Conservation (phyloP, 2,329 filamentous ascomycete genomes). For the Fusarium continuum region DNA sequence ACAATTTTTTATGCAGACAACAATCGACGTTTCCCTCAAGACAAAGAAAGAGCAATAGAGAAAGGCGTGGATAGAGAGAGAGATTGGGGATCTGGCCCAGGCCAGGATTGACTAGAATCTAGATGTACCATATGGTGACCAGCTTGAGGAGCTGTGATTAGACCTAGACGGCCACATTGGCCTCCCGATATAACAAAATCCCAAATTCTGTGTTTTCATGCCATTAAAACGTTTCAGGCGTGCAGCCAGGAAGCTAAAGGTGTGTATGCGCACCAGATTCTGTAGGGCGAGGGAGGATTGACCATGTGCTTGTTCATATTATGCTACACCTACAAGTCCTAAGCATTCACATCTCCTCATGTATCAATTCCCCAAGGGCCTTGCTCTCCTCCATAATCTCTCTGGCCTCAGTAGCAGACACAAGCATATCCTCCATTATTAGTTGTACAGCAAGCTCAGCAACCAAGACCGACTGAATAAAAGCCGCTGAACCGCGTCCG, state of each 20-base stretch:
- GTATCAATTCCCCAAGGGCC: slow-evolving; percentile 71
- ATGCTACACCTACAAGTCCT: not conserved
- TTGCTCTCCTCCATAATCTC: slow-evolving; percentile 73
- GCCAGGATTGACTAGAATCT: slow-evolving; percentile 45
- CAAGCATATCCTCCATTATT: slow-evolving; percentile 65
- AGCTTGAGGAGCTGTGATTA: slow-evolving; percentile 30
- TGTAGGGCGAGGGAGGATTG: not conserved
- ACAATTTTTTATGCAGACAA: slow-evolving; percentile 67
- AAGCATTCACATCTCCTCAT: slow-evolving; percentile 66
- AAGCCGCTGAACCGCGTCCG: slow-evolving; percentile 71
- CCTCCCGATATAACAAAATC: slow-evolving; percentile 21
- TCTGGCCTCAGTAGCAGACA: slow-evolving; percentile 55
- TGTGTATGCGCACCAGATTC: not conserved
- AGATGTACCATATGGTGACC: slow-evolving; percentile 41
- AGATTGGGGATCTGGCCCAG: slow-evolving; percentile 23
- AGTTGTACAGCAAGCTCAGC: slow-evolving; percentile 70
- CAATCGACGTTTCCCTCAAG: slow-evolving; percentile 50
- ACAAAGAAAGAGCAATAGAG: slow-evolving; percentile 65
- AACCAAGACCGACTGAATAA: slow-evolving; percentile 79
- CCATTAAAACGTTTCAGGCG: not conserved
- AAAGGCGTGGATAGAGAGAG: slow-evolving; percentile 27
- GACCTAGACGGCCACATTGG: slow-evolving; percentile 35
- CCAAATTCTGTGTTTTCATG: slow-evolving; percentile 14
- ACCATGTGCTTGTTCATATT: slow-evolving; percentile 20
- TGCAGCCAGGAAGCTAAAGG: not conserved